Conservation (phyloP, 805 yeast genomes). For the Metschnikowia drakensbergensis region DNA sequence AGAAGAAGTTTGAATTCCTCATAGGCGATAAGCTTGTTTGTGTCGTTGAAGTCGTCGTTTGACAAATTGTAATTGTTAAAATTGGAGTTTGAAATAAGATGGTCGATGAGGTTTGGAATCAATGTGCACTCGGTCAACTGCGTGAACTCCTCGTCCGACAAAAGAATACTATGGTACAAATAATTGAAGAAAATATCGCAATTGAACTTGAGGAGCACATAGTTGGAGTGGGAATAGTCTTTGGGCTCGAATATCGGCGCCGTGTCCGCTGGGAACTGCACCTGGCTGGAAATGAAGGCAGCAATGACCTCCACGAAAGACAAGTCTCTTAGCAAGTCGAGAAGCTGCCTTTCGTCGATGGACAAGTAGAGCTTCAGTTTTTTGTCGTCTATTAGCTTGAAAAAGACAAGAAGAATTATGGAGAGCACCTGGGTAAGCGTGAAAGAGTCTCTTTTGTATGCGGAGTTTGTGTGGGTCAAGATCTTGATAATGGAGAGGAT, state of each 20-base stretch:
- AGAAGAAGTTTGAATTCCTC: conserved; percentile 68
- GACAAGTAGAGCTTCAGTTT: conserved; percentile 17
- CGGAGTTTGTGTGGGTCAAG: conserved; percentile 1
- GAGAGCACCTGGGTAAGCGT: conserved; percentile 34
- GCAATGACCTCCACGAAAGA: conserved; percentile 47
- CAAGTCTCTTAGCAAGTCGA: conserved; percentile 49
- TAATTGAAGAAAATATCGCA: conserved; percentile 43
- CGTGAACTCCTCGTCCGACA: conserved; percentile 33
- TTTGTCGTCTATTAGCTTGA: conserved; percentile 30
- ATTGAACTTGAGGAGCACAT: conserved; percentile 33
- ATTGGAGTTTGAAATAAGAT: conserved; percentile 31
- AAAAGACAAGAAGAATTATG: conserved; percentile 29
- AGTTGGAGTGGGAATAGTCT: conserved; percentile 21
- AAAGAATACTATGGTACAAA: conserved; percentile 32
- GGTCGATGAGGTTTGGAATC: conserved; percentile 27
- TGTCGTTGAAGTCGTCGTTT: conserved; percentile 31
- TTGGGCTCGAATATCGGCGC: not conserved
- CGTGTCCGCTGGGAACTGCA: conserved; percentile 14
- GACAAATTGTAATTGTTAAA: conserved; percentile 33
- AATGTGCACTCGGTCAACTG: conserved; percentile 24
- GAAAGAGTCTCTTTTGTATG: conserved; percentile 14
- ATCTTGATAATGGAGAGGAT: conserved; percentile 17
- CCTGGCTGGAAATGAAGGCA: conserved; percentile 29
- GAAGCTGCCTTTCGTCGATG: conserved; percentile 15
- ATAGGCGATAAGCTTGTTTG: conserved; percentile 49